Evolutionary conservation across 768 basidiomycete species (phyloP).

Genomic region (Leccinum obscurum): DNA sequence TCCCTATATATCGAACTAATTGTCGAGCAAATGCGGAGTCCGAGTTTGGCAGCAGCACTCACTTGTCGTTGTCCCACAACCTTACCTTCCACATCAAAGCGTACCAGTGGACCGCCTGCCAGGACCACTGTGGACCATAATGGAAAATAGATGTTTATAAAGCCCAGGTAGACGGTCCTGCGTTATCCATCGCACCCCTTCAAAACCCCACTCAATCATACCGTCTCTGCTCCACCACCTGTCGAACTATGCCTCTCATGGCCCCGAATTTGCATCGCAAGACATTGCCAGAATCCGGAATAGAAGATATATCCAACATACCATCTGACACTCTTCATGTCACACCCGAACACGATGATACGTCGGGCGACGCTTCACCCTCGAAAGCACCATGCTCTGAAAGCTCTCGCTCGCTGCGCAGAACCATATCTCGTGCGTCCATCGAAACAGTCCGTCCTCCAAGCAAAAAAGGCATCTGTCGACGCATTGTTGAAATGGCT

Average conservation of each 20-base stretch:
- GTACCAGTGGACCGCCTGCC: neutral
- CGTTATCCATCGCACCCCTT: too few relatives aligned
- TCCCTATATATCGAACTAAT: neutral
- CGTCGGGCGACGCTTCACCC: neutral
- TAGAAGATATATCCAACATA: neutral
- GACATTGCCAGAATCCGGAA: slow-evolving; percentile 5
- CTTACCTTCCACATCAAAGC: neutral
- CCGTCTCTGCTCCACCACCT: too few relatives aligned
- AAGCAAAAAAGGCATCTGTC: slow-evolving; percentile 12
- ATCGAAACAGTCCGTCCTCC: slow-evolving; percentile 15
- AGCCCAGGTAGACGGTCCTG: neutral
- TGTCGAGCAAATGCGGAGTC: neutral
- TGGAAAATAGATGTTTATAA: slow-evolving; percentile 5
- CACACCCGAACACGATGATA: neutral
- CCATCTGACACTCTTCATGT: neutral
- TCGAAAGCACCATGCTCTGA: slow-evolving; percentile 6
- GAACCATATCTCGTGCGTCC: slow-evolving; percentile 21
- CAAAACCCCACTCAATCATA: neutral
- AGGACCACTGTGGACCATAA: slow-evolving; percentile 6
- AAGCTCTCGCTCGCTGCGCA: slow-evolving; percentile 12
- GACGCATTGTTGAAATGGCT: slow-evolving; percentile 14
- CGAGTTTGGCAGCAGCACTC: neutral
- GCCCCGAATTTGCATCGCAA: neutral
- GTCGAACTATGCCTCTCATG: neutral
- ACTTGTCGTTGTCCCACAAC: neutral